Conservation (phyloP, 805 yeast species). For the Trichomonascus vanleenenianus region DNA sequence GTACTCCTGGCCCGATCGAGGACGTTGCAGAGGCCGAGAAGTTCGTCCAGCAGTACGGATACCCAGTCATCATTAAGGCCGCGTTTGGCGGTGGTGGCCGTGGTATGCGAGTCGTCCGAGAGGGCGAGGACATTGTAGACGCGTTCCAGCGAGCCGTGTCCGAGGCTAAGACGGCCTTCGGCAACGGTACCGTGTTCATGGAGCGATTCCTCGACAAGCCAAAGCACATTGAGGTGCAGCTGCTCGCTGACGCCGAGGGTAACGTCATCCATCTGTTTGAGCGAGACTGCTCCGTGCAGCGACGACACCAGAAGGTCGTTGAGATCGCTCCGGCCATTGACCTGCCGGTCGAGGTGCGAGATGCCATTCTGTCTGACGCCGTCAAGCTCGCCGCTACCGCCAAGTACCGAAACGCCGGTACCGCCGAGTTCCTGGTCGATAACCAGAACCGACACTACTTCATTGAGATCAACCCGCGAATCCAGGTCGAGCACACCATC, state of each 20-base stretch:
- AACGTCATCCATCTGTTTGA: conserved; percentile 93
- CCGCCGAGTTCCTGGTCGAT: conserved; percentile 96
- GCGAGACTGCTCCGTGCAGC: conserved; percentile 98
- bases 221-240: conserved; percentile 95
- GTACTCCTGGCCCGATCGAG: conserved; percentile 95
- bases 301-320: conserved; percentile 98
- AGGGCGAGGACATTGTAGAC: conserved; percentile 86
- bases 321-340: conserved; percentile 98
- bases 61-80: conserved; percentile 95
- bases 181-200: conserved; percentile 96
- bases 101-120: conserved; percentile 98
- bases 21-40: conserved; percentile 65
- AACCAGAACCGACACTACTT: conserved; percentile 90
- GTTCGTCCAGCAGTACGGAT: conserved; percentile 81
- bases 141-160: conserved; percentile 91
- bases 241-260: conserved; percentile 88
- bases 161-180: conserved; percentile 93
- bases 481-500: conserved; percentile 96
- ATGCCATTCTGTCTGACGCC: conserved; percentile 90
- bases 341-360: conserved; percentile 72
- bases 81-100: conserved; percentile 99
- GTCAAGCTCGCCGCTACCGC: conserved; percentile 85
- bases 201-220: conserved; percentile 94
- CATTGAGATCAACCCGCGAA: conserved; percentile 97
- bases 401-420: conserved; percentile 94